Percentiles rank a stretch among this genome's conserved stretches.
These are phyloP conservation scores for Trichoderma sp. DNA, from an alignment of 2,329 filamentous ascomycete genomes.

Conservation along the genomic window DNA sequence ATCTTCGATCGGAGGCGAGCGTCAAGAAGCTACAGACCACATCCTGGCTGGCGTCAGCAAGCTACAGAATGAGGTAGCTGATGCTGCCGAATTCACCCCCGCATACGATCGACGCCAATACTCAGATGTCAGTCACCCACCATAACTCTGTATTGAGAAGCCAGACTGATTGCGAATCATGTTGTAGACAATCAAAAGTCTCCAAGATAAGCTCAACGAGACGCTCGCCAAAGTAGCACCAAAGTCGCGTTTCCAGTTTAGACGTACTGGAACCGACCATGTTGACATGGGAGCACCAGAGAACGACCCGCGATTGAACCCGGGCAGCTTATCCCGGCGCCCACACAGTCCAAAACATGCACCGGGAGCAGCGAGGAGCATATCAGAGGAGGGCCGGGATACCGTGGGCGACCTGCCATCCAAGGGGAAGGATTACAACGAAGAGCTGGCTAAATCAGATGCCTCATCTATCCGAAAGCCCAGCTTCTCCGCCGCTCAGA, in stretches of 20 bases:
- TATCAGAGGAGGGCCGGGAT: conserved; percentile 31
- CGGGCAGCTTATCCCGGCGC: conserved; percentile 34
- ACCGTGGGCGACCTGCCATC: conserved; percentile 37
- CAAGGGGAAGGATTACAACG: conserved; percentile 53
- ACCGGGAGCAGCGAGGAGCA: conserved; percentile 19
- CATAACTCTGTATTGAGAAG: background rate
- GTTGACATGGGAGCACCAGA: conserved; percentile 44
- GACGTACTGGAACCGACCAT: conserved; percentile 31
- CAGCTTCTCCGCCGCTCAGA: conserved; percentile 59
- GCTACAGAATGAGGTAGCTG: conserved; percentile 79
- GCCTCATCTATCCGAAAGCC: conserved; percentile 52
- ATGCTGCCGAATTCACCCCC: conserved; percentile 77
- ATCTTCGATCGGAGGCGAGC: conserved; percentile 64
- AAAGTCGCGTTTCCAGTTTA: conserved; percentile 82
- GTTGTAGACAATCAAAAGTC: conserved; percentile 67
- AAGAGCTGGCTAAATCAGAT: conserved; percentile 46
- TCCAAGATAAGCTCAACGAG: conserved; percentile 74
- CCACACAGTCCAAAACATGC: conserved; percentile 23
- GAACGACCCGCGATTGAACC: conserved; percentile 43
- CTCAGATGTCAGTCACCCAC: conserved; percentile 55
- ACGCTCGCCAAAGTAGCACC: conserved; percentile 66
- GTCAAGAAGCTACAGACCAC: conserved; percentile 75
- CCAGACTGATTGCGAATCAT: background rate
- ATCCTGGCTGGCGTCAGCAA: conserved; percentile 75
- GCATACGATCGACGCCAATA: conserved; percentile 89